Conservation (phyloP, 108 stramenopile genomes). For the Bacterosira constricta region DNA sequence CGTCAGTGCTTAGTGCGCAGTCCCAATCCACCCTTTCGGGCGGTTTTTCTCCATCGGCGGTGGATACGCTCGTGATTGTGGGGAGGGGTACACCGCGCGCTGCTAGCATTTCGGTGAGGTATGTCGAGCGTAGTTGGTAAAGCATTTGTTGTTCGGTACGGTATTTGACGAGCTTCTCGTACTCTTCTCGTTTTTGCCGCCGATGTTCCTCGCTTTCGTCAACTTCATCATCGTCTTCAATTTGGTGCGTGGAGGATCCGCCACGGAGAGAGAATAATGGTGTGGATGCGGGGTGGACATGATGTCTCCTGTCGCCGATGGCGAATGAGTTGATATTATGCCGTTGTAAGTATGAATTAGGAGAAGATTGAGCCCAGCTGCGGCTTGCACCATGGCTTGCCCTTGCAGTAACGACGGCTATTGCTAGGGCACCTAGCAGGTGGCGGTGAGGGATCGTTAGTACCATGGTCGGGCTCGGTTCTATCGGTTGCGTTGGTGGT, state of each 20-base stretch:
- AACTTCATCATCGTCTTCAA: not conserved
- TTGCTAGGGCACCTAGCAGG: not conserved
- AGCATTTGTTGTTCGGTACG: conserved; percentile 72
- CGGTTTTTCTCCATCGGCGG: conserved; percentile 59
- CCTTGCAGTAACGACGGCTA: not conserved
- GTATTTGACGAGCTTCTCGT: conserved; percentile 43
- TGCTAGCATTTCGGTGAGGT: conserved; percentile 73
- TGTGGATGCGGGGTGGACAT: not conserved
- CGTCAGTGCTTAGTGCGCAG: conserved; percentile 73
- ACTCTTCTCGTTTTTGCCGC: conserved; percentile 16
- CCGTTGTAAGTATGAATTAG: not conserved
- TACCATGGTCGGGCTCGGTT: too few relatives aligned
- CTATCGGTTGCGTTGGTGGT: too few relatives aligned
- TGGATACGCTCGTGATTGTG: conserved; percentile 56
- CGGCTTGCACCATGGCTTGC: not conserved
- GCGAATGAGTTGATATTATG: not conserved
- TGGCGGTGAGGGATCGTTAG: not conserved
- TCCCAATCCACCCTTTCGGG: conserved; percentile 87
- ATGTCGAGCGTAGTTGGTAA: conserved; percentile 69
- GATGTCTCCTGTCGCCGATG: too few relatives aligned
- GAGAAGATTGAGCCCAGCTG: not conserved
- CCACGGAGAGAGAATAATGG: conserved; percentile 8
- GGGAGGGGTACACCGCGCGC: conserved; percentile 67
- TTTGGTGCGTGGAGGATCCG: not conserved
- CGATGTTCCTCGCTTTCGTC: conserved; percentile 13